Percentiles rank a stretch among this genome's conserved stretches.
These are phyloP conservation scores for Solanum raphanifolium DNA, from an alignment of 257 asterid species.

Conservation along the genomic window DNA sequence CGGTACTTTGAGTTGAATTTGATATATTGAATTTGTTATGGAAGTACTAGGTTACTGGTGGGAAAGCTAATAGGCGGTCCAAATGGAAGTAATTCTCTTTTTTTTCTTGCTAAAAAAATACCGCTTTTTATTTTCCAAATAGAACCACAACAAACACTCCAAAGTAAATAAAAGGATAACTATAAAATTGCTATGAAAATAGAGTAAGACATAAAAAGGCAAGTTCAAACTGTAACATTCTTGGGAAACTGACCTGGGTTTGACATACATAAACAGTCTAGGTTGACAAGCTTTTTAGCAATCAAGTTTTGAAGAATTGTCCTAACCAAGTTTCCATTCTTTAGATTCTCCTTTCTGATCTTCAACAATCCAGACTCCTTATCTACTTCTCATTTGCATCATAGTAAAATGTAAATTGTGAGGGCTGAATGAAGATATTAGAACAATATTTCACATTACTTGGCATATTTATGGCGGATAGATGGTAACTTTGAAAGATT, in stretches of 20 bases:
- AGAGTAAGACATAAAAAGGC: background rate
- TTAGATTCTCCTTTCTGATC: background rate
- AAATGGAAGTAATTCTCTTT: background rate
- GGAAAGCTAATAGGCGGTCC: background rate
- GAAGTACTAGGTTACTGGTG: background rate
- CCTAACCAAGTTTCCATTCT: background rate
- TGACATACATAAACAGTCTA: background rate
- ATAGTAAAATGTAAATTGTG: background rate
- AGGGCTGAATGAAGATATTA: background rate
- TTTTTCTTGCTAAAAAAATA: background rate
- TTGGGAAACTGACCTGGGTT: background rate
- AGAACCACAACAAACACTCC: background rate
- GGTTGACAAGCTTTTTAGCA: background rate
- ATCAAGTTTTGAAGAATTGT: background rate
- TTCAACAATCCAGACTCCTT: background rate
- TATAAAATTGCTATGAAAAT: background rate
- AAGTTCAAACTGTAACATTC: background rate
- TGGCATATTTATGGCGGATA: background rate
- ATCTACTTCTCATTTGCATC: background rate
- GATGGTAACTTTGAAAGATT: background rate
- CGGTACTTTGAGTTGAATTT: background rate
- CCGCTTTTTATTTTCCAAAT: background rate
- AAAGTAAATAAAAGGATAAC: background rate
- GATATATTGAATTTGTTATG: background rate
- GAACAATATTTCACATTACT: background rate